Base-by-base conservation (phyloP, 139 green algal species). In the Zygnema cylindricum region DNA sequence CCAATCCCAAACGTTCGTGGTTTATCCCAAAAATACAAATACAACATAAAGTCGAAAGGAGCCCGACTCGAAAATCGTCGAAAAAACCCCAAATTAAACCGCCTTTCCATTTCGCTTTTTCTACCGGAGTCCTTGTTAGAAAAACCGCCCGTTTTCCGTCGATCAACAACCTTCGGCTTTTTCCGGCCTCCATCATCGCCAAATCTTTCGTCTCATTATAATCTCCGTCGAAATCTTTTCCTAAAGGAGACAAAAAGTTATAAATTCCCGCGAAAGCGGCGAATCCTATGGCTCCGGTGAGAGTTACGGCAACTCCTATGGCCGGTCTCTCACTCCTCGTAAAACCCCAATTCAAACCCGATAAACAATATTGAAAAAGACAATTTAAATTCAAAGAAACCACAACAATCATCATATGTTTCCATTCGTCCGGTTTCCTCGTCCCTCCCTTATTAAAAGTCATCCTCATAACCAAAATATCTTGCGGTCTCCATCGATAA, bases 361-460 rank as follows among this genome's bases (percentile, higher is more conserved):
- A 69, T 16, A 89, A 49, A 39, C 38, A 55, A 35, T 89, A 89
- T 71, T 86, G 77, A n/a, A 54, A 86, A 25, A 36, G 38, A 63
- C 85, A 89, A 41, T 86, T 89, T 1, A 89, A 41, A 22, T 89
- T 41, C 42, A 89, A 77, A 41, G 30, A 69, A n/a, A 89, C 55
- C 22, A 85, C 71, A 38, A 89, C 85, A 33, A 89, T 25, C n/a
- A 42, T 16, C 85, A 89, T 89, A 77, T 89, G 85, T 30, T 86
- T 85, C 55, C 85, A 84, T n/a, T 89, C 85, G 40, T 89, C 54
- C 43, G 85, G 85, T 42, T 89, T 89, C 23, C 85, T 76, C 2
- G 33, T 36, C 33, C 73, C 73, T 35, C 43, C 73, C 40, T 89
- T 89, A 57, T 77, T 82, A 71, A 85, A 89, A 25, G 69, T 39